Base-by-base conservation (phyloP, 2,329 filamentous ascomycete species). In the Pleurostoma richardsiae region DNA sequence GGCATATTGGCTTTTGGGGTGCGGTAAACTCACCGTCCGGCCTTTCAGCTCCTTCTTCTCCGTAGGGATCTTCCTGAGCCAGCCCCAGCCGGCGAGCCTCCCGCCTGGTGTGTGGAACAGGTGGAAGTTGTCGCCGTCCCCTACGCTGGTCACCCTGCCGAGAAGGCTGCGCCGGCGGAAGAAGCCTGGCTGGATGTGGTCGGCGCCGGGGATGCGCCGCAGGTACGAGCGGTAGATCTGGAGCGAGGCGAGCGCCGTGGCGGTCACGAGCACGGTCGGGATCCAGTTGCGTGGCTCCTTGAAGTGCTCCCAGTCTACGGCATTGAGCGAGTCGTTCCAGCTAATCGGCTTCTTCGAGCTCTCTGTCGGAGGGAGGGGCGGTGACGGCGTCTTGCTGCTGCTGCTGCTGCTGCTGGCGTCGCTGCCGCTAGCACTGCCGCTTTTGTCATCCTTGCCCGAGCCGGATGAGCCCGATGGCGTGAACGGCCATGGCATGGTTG, bases 61-160 rank as follows among this genome's bases (percentile, higher is more conserved):
- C 10, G 70, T 75, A 1, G 90, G 91, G 5, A 96, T 77, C 49
- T 69, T 83, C 59, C 90, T 85, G 53, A 94, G 60, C 90, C 89
- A 95, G n/a, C 87, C 90, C 94, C 94, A 99, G 45, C 94, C 94
- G 8, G 86, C 78, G 44, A 91, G 66, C 54, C 83, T 78, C 8
- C 94, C 94, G n/a, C 92, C 92, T 0, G 94, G 94, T 0, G 90
- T 97, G 65, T 99, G 94, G 64, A 86, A 99, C 42, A 99, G 66
- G 56, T 94, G 86, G 65, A 99, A 96, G 62, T 92, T 92, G 67
- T 99, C 94, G 4, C 90, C 95, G 74, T 99, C 94, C 39, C 95
- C 94, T 28, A 99, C 94, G 56, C 88, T 90, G 10, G 92, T 96
- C 39, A 97, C 94, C 51, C 79, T 80, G 10, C 94, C 94, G 56